Evolutionary conservation across 495 filamentous ascomycete genomes (phyloP).

Genomic region (Tuber umbilicatum): DNA sequence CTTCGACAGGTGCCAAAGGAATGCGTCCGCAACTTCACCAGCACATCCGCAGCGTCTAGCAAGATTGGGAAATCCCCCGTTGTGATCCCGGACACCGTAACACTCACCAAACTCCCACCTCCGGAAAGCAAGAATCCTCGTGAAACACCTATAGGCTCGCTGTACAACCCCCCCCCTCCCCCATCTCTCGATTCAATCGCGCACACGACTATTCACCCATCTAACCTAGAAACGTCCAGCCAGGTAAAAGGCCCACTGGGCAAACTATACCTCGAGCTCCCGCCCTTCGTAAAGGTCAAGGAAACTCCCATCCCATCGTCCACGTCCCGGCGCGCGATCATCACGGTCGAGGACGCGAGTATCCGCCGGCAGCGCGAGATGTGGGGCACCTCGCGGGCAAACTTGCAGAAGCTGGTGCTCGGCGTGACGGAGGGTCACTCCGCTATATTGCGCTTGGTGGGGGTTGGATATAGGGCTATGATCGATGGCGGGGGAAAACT

Average conservation of each 20-base stretch:
- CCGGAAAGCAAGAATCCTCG: slow-evolving; percentile 48
- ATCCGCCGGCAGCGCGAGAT: slow-evolving; percentile 78
- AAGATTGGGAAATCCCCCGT: slow-evolving; percentile 79
- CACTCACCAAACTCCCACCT: slow-evolving; percentile 59
- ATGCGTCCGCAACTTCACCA: slow-evolving; percentile 57
- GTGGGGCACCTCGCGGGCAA: slow-evolving; percentile 92
- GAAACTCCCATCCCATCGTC: slow-evolving; percentile 56
- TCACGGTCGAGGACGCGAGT: slow-evolving; percentile 59
- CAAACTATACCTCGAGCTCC: slow-evolving; percentile 58
- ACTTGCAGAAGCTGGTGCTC: slow-evolving; percentile 79
- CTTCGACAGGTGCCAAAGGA: slow-evolving; percentile 2
- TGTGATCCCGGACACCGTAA: slow-evolving; percentile 75
- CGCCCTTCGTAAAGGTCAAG: slow-evolving; percentile 57
- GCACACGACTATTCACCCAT: not conserved
- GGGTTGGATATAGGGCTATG: slow-evolving; percentile 88
- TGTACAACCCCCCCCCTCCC: slow-evolving; percentile 49
- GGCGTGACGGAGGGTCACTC: slow-evolving; percentile 96
- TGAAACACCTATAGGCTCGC: slow-evolving; percentile 51
- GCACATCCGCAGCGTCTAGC: slow-evolving; percentile 58
- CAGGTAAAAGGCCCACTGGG: slow-evolving; percentile 37
- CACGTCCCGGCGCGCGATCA: slow-evolving; percentile 52
- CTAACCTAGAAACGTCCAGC: slow-evolving; percentile 40
- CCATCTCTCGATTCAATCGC: not conserved
- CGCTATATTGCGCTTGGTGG: slow-evolving; percentile 84
- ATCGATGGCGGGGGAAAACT: slow-evolving; percentile 62